phyloP scores from a whole-genome alignment of 345 rosid species.

The Acer negundo region DNA sequence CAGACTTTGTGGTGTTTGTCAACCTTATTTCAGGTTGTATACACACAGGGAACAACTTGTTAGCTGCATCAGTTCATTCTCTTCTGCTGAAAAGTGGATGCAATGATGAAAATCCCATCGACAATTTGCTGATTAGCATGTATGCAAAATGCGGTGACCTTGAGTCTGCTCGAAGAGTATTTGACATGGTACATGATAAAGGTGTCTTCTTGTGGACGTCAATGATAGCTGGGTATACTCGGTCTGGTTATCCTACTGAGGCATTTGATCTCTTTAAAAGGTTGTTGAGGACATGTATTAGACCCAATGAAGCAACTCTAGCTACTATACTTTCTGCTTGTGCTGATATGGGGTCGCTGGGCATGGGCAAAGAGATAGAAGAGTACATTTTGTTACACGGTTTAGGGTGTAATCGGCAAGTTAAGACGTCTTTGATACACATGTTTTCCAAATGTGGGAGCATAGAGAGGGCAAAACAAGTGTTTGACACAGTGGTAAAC shows the following conservation, averaged over 20 bases:
- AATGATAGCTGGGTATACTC: constrained; percentile 26
- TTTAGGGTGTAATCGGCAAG: constrained; percentile 17
- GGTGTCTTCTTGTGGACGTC: constrained; percentile 33
- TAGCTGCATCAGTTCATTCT: constrained; percentile 36
- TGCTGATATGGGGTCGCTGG: constrained; percentile 27
- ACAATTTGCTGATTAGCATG: constrained; percentile 33
- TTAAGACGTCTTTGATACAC: constrained; percentile 36
- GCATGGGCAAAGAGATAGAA: constrained; percentile 27
- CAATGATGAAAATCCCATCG: constrained; percentile 16
- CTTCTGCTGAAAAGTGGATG: constrained; percentile 28
- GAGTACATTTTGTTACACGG: constrained; percentile 21
- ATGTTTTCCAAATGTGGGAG: constrained; percentile 35
- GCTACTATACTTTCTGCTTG: constrained; percentile 33
- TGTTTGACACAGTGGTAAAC: constrained; percentile 16
- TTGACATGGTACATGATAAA: constrained; percentile 23
- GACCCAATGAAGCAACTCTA: constrained; percentile 31
- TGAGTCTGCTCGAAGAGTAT: constrained; percentile 26
- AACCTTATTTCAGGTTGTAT: constrained; percentile 29
- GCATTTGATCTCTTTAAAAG: constrained; percentile 27
- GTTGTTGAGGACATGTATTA: constrained; percentile 25
- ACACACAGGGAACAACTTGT: constrained; percentile 19
- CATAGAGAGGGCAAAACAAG: constrained; percentile 25
- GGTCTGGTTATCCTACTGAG: constrained; percentile 25
- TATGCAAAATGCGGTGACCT: constrained; percentile 33
- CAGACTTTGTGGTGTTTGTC: constrained; percentile 27